A percentile compares a stretch with the other conserved stretches of the same genome.
phyloP scores from a whole-genome alignment of 345 rosid species.

The Diplotaxis tenuifolia region DNA sequence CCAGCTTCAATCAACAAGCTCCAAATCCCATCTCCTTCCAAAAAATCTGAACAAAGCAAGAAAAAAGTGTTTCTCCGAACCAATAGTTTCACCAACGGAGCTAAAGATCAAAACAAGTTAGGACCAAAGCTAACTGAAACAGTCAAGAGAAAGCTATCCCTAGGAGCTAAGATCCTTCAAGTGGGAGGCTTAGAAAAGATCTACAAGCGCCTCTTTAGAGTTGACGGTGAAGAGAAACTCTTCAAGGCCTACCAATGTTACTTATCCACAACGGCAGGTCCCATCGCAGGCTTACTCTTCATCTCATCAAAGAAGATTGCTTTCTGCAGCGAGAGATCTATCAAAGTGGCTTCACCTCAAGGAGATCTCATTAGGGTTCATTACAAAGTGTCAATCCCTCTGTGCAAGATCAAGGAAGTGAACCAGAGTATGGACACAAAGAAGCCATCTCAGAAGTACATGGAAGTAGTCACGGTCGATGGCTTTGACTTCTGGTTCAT shows the following conservation, averaged over 20 bases:
- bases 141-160: constrained; percentile 44
- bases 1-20: constrained; percentile 31
- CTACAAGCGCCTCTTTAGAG: constrained; percentile 43
- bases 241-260: constrained; percentile 55
- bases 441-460: constrained; percentile 71
- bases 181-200: constrained; percentile 45
- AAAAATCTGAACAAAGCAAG: constrained; percentile 18
- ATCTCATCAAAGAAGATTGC: constrained; percentile 43
- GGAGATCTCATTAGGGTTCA: constrained; percentile 46
- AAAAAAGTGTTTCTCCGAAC: constrained; percentile 31
- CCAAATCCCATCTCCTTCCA: constrained; percentile 30
- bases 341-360: constrained; percentile 40
- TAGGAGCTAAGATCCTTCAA: constrained; percentile 46
- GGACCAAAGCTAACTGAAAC: constrained; percentile 51
- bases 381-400: constrained; percentile 64
- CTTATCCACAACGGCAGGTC: constrained; percentile 60
- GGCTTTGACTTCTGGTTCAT: constrained; percentile 87
- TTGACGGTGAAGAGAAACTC: constrained; percentile 47
- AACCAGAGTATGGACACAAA: constrained; percentile 51
- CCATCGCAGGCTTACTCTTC: constrained; percentile 54
- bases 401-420: constrained; percentile 48
- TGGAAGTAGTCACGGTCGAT: constrained; percentile 64
- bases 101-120: constrained; percentile 40
- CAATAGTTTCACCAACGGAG: constrained; percentile 42
- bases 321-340: constrained; percentile 45